Conservation (phyloP, 2,329 filamentous ascomycete genomes). For the Fusarium sp. region DNA sequence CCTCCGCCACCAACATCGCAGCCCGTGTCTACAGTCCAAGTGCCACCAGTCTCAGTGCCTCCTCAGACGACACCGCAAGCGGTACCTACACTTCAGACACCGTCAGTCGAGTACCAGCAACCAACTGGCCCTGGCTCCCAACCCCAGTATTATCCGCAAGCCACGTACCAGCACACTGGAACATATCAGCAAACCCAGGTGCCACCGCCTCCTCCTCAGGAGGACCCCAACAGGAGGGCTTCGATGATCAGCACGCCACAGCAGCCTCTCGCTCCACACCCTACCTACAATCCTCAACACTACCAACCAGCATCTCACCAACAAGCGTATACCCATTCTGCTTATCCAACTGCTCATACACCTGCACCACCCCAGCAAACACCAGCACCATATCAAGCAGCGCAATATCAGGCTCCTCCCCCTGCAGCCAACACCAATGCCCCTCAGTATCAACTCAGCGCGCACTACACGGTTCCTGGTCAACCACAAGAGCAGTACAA, state of each 20-base stretch:
- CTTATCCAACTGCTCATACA: fast-evolving
- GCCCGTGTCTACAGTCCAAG: not conserved
- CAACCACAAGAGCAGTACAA: not conserved
- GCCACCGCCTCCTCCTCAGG: not conserved
- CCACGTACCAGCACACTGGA: not conserved
- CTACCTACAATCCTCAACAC: conserved; percentile 27
- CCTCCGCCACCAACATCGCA: not conserved
- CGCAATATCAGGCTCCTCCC: conserved; percentile 9
- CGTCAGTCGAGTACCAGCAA: not conserved
- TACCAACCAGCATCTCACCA: conserved; percentile 7
- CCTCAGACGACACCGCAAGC: not conserved
- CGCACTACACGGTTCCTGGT: conserved; percentile 5
- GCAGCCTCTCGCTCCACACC: not conserved
- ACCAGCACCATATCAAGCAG: conserved; percentile 3
- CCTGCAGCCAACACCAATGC: not conserved
- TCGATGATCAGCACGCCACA: conserved; percentile 1
- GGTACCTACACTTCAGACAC: not conserved
- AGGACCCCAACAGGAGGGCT: conserved; percentile 1
- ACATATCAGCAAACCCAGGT: not conserved
- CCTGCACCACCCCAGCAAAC: not conserved
- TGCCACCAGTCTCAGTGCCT: not conserved
- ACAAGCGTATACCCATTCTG: not conserved
- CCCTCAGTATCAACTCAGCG: not conserved
- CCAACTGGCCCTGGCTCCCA: not conserved
- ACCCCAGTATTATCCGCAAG: not conserved